Conservation (phyloP, 2,329 filamentous ascomycete species). For the Cladosporium sp. region DNA sequence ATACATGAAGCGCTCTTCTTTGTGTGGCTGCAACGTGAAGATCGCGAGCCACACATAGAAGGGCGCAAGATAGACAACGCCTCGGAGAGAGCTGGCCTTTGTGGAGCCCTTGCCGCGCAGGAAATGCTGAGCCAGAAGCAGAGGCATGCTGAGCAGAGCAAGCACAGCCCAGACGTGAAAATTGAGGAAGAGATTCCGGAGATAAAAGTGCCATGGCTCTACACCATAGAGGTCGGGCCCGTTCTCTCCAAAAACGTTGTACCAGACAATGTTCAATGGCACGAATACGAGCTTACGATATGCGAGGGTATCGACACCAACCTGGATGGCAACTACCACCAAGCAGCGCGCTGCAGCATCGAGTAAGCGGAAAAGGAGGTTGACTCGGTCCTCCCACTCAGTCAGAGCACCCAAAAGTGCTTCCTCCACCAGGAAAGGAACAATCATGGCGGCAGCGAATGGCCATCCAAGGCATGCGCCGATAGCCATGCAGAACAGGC, state of each 20-base stretch:
- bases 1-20: conserved; percentile 99
- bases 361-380: conserved; percentile 57
- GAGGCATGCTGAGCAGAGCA: conserved; percentile 67
- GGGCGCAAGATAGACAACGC: conserved; percentile 71
- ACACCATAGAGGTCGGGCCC: conserved; percentile 85
- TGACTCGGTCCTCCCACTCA: conserved; percentile 37
- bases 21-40: conserved; percentile 90
- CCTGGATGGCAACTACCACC: conserved; percentile 65
- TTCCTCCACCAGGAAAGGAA: conserved; percentile 80
- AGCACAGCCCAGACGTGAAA: conserved; percentile 93
- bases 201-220: conserved; percentile 95
- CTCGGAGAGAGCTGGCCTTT: conserved; percentile 67
- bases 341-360: conserved; percentile 65
- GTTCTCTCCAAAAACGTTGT: conserved; percentile 84
- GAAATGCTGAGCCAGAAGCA: conserved; percentile 64
- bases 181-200: conserved; percentile 85
- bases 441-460: conserved; percentile 76
- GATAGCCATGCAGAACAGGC: conserved; percentile 85
- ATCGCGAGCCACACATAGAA: conserved; percentile 95
- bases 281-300: conserved; percentile 75
- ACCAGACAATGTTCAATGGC: conserved; percentile 87
- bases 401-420: conserved; percentile 50
- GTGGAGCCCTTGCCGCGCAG: conserved; percentile 58
- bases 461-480: conserved; percentile 90
- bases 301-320: conserved; percentile 79